Evolutionary conservation across 805 yeast species (phyloP), one percentile per base, ranked within the genome.

Genomic region (Candida ulmi): DNA sequence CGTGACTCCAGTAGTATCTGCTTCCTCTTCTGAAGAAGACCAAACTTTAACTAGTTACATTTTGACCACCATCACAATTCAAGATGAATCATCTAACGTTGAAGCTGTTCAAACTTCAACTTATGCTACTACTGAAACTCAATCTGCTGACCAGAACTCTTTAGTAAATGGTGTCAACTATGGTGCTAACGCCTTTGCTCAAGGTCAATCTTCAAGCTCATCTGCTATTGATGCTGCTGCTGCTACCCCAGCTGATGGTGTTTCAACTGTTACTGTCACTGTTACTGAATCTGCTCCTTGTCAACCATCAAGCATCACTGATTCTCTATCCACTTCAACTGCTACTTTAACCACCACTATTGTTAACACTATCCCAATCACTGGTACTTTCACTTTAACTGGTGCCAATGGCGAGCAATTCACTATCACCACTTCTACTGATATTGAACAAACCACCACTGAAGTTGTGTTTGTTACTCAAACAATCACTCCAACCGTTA

Each of bases 361-460:
- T 27, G 46, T 45, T 12, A 30, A 38, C 19, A 46, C 45, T 18
- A 32, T 50, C 17, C 44, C 57, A 26, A 27, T 55, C 15, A 33
- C 43, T 30, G 58, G 57, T 15, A 33, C 47, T 2, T 55, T 55
- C 46, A 55, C 60, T 8, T 32, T 55, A 32, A 54, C 60, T 5
- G 50, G 35, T 17, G 42, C 56, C 6, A 42, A 46, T 23, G 60
- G 58, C 41, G 49, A 43, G 19, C 26, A 42, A 4, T 51, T 40
- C 45, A 51, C 55, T 12, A 40, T 54, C 6, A 37, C 46, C 2
- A 40, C 60, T 4, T 46, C 58, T 2, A 49, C 58, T 13, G 52
- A 50, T 17, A 40, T 54, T 36, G 60, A 52, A 0, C 54, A 52
- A 35, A 53, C 57, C 8, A 39, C 50, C 8, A 54, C 60, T 2